A percentile compares a stretch with the other conserved stretches of the same genome.
Conservation (phyloP, 1,284 basidiomycete genomes). For the Cutaneotrichosporon sp. region DNA sequence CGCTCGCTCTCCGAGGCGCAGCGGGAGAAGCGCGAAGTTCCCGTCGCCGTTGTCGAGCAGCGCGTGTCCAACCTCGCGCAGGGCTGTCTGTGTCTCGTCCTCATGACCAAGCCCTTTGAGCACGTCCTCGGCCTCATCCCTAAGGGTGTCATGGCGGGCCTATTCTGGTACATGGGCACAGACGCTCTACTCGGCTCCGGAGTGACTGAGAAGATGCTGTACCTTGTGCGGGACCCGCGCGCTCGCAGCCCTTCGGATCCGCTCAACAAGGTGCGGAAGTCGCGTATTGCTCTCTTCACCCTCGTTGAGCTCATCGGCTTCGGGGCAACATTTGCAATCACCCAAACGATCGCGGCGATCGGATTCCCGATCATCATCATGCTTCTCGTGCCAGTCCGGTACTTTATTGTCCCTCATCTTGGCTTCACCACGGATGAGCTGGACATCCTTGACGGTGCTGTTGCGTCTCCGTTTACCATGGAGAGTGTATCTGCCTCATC, state of each 20-base stretch:
- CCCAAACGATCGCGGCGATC: constrained; percentile 85
- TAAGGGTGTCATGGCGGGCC: constrained; percentile 54
- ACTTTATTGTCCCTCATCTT: constrained; percentile 65
- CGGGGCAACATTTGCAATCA: constrained; percentile 83
- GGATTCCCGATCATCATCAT: constrained; percentile 89
- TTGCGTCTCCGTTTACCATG: constrained; percentile 55
- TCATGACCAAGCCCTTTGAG: constrained; percentile 75
- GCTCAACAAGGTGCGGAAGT: constrained; percentile 66
- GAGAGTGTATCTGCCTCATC: background rate
- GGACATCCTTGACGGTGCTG: constrained; percentile 76
- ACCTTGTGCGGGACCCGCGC: constrained; percentile 68
- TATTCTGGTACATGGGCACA: constrained; percentile 77
- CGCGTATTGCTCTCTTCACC: constrained; percentile 71
- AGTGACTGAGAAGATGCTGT: constrained; percentile 77
- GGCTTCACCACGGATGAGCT: constrained; percentile 78
- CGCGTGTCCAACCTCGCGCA: constrained; percentile 81
- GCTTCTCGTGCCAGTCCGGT: constrained; percentile 76
- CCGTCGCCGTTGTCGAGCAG: constrained; percentile 79
- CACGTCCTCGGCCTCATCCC: constrained; percentile 72
- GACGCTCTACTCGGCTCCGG: constrained; percentile 77
- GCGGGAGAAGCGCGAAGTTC: constrained; percentile 56
- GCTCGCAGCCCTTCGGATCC: constrained; percentile 64
- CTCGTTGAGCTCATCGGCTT: constrained; percentile 78
- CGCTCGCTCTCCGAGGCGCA: constrained; percentile 14
- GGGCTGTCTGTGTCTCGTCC: constrained; percentile 66